Base-by-base conservation (phyloP, 208 protist species). In the Phytomonas serpens region DNA sequence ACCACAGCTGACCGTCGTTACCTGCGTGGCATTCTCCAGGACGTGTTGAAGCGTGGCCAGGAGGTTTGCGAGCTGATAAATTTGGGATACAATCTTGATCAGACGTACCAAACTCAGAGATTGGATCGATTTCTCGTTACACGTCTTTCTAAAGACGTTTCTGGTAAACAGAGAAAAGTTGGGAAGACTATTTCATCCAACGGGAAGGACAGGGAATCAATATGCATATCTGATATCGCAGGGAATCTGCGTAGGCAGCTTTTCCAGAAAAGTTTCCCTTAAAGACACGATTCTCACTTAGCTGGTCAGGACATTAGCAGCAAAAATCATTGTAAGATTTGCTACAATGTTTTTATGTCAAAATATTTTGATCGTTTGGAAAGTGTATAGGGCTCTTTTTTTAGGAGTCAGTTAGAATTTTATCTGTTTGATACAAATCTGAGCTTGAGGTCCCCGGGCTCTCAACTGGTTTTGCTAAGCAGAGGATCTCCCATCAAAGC, bases 121-220 rank as follows among this genome's bases (percentile, higher is more conserved):
- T 82, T 81, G 42, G 77, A 81, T 52, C 81, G 85, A 69, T 87
- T 82, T 75, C 79, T 89, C 61, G 75, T 84, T 67, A 84, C 85
- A 47, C 85, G 82, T 68, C 36, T 57, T 57, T 57, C 47, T 27
- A 57, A 57, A 27, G 47, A 57, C 19, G 16, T 19, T 27, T 57
- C 47, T 4, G 6, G 27, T 19, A 57, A 19, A 23, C 19, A 16
- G 4, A 19, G 23, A 5, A 57, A 57, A 27, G 47, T 57, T 6
- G 27, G 23, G 47, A 19, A 27, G 1, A 27, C 47, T 27, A 57
- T 57, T 57, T 16, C 47, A 57, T 57, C 47, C 47, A 57, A 23
- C 16, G 19, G 0, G 19, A 57, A 57, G 23, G 47, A 6, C 47
- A 57, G 27, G 19, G 19, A 57, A 27, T 4, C 19, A 27, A 27